Conservation (phyloP, 2,329 filamentous ascomycete species). For the Talaromyces sp. region DNA sequence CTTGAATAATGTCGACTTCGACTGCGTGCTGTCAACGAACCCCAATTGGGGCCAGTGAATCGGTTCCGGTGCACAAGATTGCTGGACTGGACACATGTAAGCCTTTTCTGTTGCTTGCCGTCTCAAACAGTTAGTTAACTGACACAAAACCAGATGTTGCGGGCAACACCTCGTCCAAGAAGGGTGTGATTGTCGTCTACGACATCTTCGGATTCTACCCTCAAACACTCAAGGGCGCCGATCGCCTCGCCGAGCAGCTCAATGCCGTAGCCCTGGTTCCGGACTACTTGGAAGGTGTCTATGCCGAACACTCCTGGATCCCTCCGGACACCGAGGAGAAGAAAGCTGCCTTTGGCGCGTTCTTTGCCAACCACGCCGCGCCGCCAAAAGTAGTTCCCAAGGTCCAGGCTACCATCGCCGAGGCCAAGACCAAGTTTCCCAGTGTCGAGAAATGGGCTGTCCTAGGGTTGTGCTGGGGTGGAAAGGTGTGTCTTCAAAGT, state of each 20-base stretch:
- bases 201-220: slow-evolving; percentile 63
- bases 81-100: slow-evolving; percentile 14
- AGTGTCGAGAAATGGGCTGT: slow-evolving; percentile 56
- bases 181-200: slow-evolving; percentile 57
- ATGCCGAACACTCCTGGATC: slow-evolving; percentile 41
- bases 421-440: slow-evolving; percentile 49
- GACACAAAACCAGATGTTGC: slow-evolving; percentile 16
- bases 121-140: not conserved
- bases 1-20: slow-evolving; percentile 2
- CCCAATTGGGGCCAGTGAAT: slow-evolving; percentile 10
- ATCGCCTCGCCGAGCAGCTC: slow-evolving; percentile 40
- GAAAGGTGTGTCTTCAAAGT: slow-evolving; percentile 50
- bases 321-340: slow-evolving; percentile 62
- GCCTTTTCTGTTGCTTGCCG: not conserved
- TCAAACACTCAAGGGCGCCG: slow-evolving; percentile 65
- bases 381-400: slow-evolving; percentile 22
- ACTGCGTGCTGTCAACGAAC: slow-evolving; percentile 13
- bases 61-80: slow-evolving; percentile 13
- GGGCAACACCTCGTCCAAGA: slow-evolving; percentile 49
- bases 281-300: slow-evolving; percentile 42
- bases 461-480: slow-evolving; percentile 66
- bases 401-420: slow-evolving; percentile 34
- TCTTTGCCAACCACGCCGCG: slow-evolving; percentile 46
- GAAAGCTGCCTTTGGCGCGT: slow-evolving; percentile 52
- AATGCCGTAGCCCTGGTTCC: slow-evolving; percentile 39